Percentiles rank a stretch among this genome's conserved stretches.
phyloP scores from a whole-genome alignment of 2,329 filamentous ascomycete species.

The Ustulina deusta region DNA sequence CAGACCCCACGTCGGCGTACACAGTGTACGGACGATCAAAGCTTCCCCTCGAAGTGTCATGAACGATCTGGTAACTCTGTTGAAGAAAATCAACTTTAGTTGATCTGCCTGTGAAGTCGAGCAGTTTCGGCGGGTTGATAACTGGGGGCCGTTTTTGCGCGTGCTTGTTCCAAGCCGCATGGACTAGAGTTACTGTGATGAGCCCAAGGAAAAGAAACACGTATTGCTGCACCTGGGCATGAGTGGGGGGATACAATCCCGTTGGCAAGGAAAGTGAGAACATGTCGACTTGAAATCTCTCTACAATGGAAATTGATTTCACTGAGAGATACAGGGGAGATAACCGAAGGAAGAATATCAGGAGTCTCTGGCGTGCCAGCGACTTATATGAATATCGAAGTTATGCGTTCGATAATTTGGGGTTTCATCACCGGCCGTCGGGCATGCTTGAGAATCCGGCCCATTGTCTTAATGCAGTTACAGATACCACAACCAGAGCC shows the following conservation, averaged over 20 bases:
- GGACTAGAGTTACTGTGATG: conserved; percentile 2
- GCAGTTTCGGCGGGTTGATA: conserved; percentile 19
- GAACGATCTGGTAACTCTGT: conserved; percentile 23
- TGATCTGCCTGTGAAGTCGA: conserved; percentile 21
- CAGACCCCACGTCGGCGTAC: conserved; percentile 15
- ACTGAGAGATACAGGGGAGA: neutral
- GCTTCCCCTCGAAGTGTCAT: neutral
- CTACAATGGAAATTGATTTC: neutral
- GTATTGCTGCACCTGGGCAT: conserved; percentile 13
- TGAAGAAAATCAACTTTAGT: conserved; percentile 26
- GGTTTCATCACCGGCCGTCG: neutral
- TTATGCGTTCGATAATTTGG: neutral
- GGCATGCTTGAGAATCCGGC: neutral
- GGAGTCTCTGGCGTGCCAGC: neutral
- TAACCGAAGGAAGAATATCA: neutral
- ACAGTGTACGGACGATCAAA: conserved; percentile 22
- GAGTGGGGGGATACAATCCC: neutral
- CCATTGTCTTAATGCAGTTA: neutral
- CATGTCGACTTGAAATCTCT: conserved; percentile 4
- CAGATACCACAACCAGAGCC: neutral
- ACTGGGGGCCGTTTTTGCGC: conserved; percentile 11
- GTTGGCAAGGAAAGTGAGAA: neutral
- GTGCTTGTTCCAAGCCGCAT: conserved; percentile 3
- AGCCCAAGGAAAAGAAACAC: conserved; percentile 14
- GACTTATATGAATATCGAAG: neutral